phyloP scores from a whole-genome alignment of 495 filamentous ascomycete species.

The Aspergillus steynii region DNA sequence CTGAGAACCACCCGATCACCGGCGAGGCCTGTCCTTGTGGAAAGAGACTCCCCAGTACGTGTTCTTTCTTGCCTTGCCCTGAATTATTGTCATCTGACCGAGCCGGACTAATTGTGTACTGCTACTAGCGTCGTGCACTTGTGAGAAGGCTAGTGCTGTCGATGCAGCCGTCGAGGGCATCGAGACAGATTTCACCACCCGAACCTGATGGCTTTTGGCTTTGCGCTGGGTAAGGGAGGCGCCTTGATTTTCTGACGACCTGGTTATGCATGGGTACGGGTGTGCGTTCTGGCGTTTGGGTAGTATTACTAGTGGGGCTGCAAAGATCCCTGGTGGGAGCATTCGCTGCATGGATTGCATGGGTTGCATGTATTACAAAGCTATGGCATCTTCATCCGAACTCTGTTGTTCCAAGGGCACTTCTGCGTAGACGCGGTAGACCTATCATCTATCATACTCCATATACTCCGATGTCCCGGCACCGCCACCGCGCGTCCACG shows the following conservation, averaged over 20 bases:
- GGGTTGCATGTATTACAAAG: neutral
- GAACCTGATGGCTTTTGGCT: conserved; percentile 2
- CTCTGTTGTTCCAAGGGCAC: neutral
- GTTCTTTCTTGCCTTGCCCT: conserved; percentile 5
- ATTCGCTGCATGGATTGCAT: neutral
- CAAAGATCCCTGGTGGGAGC: neutral
- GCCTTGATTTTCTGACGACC: neutral
- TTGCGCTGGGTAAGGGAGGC: neutral
- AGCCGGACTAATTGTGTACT: neutral
- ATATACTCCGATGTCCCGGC: conserved; percentile 1
- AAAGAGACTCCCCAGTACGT: conserved; percentile 65
- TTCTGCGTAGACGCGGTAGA: neutral
- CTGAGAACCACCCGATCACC: conserved; percentile 65
- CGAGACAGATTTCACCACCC: conserved; percentile 82
- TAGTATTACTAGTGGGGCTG: neutral
- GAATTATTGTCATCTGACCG: neutral
- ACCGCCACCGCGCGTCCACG: conserved; percentile 42
- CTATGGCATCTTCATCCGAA: neutral
- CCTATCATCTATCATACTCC: no score
- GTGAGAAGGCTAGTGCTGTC: conserved; percentile 67
- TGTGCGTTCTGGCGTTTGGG: neutral
- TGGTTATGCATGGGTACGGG: conserved; percentile 6
- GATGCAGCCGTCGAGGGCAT: conserved; percentile 43
- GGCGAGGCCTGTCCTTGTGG: conserved; percentile 76
- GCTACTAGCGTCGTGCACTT: conserved; percentile 71